Base-by-base conservation (phyloP, 768 basidiomycete species). In the Pleurotus ostreatus region DNA sequence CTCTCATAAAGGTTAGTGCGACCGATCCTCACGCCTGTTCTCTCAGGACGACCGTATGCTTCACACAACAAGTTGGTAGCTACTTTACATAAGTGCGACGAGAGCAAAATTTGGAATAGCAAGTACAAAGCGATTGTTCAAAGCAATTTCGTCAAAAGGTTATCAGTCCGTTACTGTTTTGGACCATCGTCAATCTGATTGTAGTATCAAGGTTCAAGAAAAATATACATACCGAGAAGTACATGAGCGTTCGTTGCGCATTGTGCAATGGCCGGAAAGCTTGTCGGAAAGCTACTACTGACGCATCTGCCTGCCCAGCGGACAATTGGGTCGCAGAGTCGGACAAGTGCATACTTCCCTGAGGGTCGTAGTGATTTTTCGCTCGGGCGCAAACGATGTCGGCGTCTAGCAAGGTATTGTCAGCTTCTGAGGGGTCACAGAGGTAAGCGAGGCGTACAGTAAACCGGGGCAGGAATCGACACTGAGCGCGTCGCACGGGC, bases 381-480 rank as follows among this genome's bases (percentile, higher is more conserved):
- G 89, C 86, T 2, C 91, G 80, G 1, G 86, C 76, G 65, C 90
- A 92, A 16, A 84, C 77, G 44, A 57, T 58, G 22, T 57, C 54
- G 5, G 57, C 59, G 55, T 59, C 56, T 62, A n/a, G 30, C n/a
- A 20, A 18, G 47, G 25, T 26, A 34, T 30, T 5, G 22, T 45
- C 49, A 18, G 2, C 39, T 49, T 11, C 44, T 18, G 6, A 53
- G 46, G 6, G 16, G 12, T 37, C 11, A 9, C 34, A 37, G 9
- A 47, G 30, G 23, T 26, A 20, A 40, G 44, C 30, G 15, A 23
- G 41, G 54, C 86, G 66, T 61, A 90, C 89, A 91, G 61, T 91
- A 91, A 0, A 91, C 88, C 0, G 89, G 89, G 0, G 89, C 89
- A 0, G 89, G 89, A 49, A 91, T 90, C 0, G 89, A 91, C 1